A percentile compares a stretch with the other conserved stretches of the same genome.
phyloP scores from a whole-genome alignment of 805 yeast species.

The Brettanomyces nanus region DNA sequence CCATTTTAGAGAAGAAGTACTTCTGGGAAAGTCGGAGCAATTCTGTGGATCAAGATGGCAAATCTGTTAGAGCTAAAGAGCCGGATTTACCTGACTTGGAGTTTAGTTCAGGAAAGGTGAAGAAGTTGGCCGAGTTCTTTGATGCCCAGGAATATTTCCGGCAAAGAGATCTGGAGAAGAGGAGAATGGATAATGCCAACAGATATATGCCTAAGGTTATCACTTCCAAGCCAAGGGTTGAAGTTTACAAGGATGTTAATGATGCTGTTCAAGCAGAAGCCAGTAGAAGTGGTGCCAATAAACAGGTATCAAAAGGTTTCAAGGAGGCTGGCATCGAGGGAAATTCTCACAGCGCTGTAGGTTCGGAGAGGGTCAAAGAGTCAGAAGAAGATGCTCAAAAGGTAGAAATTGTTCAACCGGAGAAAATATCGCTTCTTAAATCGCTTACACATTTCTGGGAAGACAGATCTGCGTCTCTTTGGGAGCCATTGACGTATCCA shows the following conservation, averaged over 20 bases:
- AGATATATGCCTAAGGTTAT: constrained; percentile 68
- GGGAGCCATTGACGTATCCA: constrained; percentile 90
- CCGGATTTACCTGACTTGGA: constrained; percentile 7
- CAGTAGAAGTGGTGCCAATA: neutral
- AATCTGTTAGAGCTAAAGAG: neutral
- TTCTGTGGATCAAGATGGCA: constrained; percentile 12
- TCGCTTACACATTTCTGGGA: constrained; percentile 93
- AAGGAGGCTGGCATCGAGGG: constrained; percentile 6
- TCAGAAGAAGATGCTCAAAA: constrained; percentile 10
- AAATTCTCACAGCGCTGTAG: too few relatives aligned
- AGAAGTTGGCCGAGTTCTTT: constrained; percentile 57
- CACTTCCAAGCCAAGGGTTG: constrained; percentile 80
- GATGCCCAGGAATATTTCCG: constrained; percentile 81
- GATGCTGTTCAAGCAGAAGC: constrained; percentile 43
- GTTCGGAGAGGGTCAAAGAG: constrained; percentile 3
- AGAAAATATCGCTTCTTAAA: constrained; percentile 70
- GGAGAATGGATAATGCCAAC: constrained; percentile 44
- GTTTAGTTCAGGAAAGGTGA: constrained; percentile 37
- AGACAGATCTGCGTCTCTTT: constrained; percentile 87
- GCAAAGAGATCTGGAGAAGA: constrained; percentile 72
- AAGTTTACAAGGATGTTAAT: constrained; percentile 76
- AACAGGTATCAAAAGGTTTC: neutral
- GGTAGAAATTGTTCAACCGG: constrained; percentile 39
- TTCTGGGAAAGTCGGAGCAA: constrained; percentile 18
- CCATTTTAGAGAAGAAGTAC: constrained; percentile 8